phyloP scores from a whole-genome alignment of 306 rosid species.

The Dryas drummondii region DNA sequence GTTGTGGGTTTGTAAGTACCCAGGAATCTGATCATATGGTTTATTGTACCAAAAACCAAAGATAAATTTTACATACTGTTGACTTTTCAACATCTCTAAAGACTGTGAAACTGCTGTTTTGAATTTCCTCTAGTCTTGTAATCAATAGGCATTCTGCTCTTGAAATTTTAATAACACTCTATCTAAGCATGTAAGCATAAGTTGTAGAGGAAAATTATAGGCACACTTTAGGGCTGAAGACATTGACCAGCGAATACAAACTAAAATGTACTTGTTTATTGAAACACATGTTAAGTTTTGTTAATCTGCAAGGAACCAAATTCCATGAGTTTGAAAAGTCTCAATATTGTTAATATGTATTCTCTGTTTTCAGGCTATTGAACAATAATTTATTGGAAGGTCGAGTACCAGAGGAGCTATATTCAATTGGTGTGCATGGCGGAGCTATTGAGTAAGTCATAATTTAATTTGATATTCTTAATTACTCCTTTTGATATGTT shows the following conservation, averaged over 20 bases:
- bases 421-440: conserved; percentile 91
- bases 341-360: conserved; percentile 9
- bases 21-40: background rate
- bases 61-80: background rate
- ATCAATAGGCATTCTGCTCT: background rate
- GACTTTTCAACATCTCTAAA: background rate
- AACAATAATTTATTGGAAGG: conserved; percentile 84
- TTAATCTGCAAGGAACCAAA: background rate
- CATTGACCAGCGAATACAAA: too few relatives aligned
- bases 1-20: background rate
- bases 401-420: conserved; percentile 75
- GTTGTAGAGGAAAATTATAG: background rate
- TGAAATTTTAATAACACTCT: background rate
- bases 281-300: background rate
- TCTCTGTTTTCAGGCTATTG: conserved; percentile 60
- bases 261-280: too few relatives aligned
- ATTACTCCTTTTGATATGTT: background rate
- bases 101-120: background rate
- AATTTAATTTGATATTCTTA: conserved; percentile 15
- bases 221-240: too few relatives aligned
- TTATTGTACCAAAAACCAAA: background rate
- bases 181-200: background rate
- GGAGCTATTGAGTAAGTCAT: conserved; percentile 86
- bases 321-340: background rate
- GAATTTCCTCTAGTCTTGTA: background rate